These are phyloP conservation scores for Chrysoporthe deuterocubensis DNA, from an alignment of 2,329 filamentous ascomycete species.

Conservation along the genomic window DNA sequence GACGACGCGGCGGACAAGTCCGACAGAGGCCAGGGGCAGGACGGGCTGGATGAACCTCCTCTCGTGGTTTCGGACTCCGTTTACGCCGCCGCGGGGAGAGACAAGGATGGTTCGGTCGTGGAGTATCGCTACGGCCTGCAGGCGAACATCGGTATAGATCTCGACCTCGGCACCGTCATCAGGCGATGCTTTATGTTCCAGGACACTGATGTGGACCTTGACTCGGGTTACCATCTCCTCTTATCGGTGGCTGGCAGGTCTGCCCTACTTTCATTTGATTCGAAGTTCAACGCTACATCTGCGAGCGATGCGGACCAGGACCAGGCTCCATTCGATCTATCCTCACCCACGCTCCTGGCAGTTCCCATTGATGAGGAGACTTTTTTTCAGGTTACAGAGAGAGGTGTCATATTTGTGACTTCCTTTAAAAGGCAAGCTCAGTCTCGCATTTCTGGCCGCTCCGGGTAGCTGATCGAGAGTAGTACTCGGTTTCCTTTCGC, in stretches of 20 bases:
- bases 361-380: conserved; percentile 40
- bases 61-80: conserved; percentile 54
- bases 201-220: conserved; percentile 29
- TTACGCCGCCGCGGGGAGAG: conserved; percentile 70
- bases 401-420: conserved; percentile 46
- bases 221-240: conserved; percentile 46
- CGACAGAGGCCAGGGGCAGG: conserved; percentile 28
- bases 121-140: conserved; percentile 73
- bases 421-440: conserved; percentile 43
- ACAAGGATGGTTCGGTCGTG: conserved; percentile 63
- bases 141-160: conserved; percentile 65
- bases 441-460: background rate
- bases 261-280: conserved; percentile 51
- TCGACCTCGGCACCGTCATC: conserved; percentile 54
- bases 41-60: conserved; percentile 50
- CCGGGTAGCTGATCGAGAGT: background rate
- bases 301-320: conserved; percentile 45
- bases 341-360: conserved; percentile 56
- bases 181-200: conserved; percentile 59
- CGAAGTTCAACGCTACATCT: conserved; percentile 45
- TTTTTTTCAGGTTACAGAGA: conserved; percentile 60
- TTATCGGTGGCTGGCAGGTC: conserved; percentile 55
- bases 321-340: conserved; percentile 53
- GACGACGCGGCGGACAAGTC: conserved; percentile 28
- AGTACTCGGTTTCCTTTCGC: conserved; percentile 21